Base-by-base conservation (phyloP, 805 yeast species). In the Cyberlindnera veronae region DNA sequence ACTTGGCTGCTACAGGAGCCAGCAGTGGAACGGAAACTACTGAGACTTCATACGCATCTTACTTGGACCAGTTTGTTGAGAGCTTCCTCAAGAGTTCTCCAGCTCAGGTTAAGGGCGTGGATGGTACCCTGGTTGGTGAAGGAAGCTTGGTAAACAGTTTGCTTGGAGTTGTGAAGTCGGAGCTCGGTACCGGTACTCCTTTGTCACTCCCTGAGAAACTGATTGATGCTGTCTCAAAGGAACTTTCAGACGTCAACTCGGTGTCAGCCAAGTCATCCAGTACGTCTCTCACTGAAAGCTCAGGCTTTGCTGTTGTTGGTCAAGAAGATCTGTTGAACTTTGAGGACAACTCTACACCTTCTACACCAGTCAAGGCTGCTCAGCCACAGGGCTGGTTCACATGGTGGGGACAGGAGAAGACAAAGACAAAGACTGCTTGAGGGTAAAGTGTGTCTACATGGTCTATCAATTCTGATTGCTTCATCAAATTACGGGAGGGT, bases 271-370 rank as follows among this genome's bases (percentile, higher is more conserved):
- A 34, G 8, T 21, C n/a, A 11, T 11, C 34, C 12, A 31, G 11
- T 10, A 24, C 21, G 2, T 13, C 39, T 16, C n/a, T 31, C 2
- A 36, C 21, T 37, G 45, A 48, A 9, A 40, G 58, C 17, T 20
- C 31, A 23, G 80, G 69, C 26, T 74, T 66, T 57, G 79, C 73
- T 41, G 57, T 76, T 20, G 73, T 76, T 31, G 73, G 67, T 28
- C 52, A 54, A 28, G 58, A 53, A 11, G 62, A 58, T n/a, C 28
- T 53, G 32, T 51, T 41, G 8, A 42, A 39, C 31, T 39, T 39
- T 29, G 49, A 15, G 19, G 38, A 29, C 19, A 29, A 27, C 12
- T 14, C 35, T 8, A 29, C 18, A 6, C 24, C 18, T 6, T 22
- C 33, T 21, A 13, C 38, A 6, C 29, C 28, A 12, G 35, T 30